Evolutionary conservation across 2,329 filamentous ascomycete species (phyloP), one percentile per base, ranked within the genome.

Genomic region (Aspergillus awamori): DNA sequence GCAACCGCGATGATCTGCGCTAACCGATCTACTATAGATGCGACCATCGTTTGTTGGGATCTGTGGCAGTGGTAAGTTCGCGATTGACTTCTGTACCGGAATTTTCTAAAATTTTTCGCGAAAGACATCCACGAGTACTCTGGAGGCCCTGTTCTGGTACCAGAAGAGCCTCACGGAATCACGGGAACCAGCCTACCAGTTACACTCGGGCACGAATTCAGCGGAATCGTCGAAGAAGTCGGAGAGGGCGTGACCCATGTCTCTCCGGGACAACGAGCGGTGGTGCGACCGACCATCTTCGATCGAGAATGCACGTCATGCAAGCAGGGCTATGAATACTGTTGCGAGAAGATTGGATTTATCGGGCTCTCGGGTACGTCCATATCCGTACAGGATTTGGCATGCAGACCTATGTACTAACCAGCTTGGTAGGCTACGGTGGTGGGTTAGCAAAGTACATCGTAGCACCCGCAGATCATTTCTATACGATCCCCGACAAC

Each of bases 151-250:
- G 82, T 76, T 20, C 81, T 85, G 70, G 80, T 82, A 1, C 84
- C 85, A 3, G 62, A 67, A n/a, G 59, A 63, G 20, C 84, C 86
- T 0, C 87, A 90, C 67, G 82, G 81, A 2, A 73, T 89, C 22
- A 89, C 86, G 0, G 77, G 81, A 24, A 83, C 86, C 57, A 79
- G 76, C 0, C 79, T 84, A 39, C 87, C 87, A 1, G 79, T 89
- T 13, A 86, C 81, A 0, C 77, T 90, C 15, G 87, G 88, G 24
- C 87, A 90, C 68, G 88, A 90, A 68, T 87, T 89, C 72, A 83
- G 81, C 2, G 87, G 87, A 13, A 79, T 82, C 1, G 78, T 90
- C 28, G 79, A 82, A 5, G 84, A 87, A 64, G 75, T 89, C n/a
- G 87, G 87, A 0, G 69, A 77, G 0, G 79, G 75, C 0, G 82